Evolutionary conservation across 306 rosid genomes (phyloP).

Genomic region (Comarum palustre): DNA sequence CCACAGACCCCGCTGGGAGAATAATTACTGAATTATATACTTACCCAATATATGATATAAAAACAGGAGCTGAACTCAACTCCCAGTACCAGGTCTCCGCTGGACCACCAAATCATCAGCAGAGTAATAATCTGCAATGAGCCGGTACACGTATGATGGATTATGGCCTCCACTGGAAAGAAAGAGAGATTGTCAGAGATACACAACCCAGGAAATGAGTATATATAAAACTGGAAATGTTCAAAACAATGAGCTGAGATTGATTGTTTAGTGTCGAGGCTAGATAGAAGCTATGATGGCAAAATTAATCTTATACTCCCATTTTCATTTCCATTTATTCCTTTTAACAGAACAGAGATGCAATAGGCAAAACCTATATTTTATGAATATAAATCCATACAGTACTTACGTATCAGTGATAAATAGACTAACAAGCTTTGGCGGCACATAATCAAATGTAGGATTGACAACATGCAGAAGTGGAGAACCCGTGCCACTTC

Average conservation of each 20-base stretch:
- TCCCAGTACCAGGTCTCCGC: conserved; percentile 48
- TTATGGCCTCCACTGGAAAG: conserved; percentile 91
- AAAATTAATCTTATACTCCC: background rate
- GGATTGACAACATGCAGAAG: conserved; percentile 91
- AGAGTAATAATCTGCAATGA: conserved; percentile 88
- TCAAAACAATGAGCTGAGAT: background rate
- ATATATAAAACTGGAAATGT: background rate
- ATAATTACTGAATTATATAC: background rate
- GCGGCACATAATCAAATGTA: conserved; percentile 89
- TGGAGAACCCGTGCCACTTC: conserved; percentile 63
- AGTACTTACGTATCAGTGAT: conserved; percentile 90
- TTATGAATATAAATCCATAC: background rate
- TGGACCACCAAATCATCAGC: conserved; percentile 91
- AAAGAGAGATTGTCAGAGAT: conserved; percentile 24
- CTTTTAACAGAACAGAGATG: background rate
- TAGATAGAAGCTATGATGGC: background rate
- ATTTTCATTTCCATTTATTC: background rate
- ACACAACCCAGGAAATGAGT: conserved; percentile 8
- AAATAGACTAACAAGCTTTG: conserved; percentile 83
- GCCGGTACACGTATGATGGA: conserved; percentile 94
- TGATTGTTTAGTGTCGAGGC: background rate
- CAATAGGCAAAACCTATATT: background rate
- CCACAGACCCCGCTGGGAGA: background rate
- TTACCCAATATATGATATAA: conserved; percentile 39
- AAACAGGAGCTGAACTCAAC: conserved; percentile 39